Evolutionary conservation across 331 rosid species (phyloP).

Genomic region (Telfairia occidentalis): DNA sequence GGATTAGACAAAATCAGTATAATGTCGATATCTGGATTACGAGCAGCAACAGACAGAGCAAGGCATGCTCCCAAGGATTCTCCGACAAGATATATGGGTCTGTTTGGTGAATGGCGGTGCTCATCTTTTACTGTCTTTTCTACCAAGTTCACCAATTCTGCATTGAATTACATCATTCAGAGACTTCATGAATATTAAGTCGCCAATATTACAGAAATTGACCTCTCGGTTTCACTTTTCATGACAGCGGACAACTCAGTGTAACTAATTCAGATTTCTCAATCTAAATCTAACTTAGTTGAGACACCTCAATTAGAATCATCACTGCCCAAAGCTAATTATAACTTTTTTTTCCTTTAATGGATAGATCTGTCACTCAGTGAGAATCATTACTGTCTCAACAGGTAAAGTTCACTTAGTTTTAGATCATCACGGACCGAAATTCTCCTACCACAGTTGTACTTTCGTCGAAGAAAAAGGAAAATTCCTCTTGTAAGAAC

Average conservation of each 20-base stretch:
- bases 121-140: conserved; percentile 46
- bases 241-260: not conserved
- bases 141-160: conserved; percentile 72
- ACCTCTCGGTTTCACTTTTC: not conserved
- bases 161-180: conserved; percentile 9
- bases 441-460: not conserved
- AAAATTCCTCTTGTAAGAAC: not conserved
- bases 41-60: conserved; percentile 74
- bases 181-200: not conserved
- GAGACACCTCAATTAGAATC: not conserved
- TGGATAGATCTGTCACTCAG: not conserved
- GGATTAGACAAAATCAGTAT: conserved; percentile 75
- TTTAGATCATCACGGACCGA: not conserved
- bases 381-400: not conserved
- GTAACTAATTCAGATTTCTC: not conserved
- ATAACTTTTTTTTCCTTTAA: not conserved
- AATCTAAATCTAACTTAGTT: not conserved
- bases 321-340: not conserved
- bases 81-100: conserved; percentile 80
- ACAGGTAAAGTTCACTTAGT: not conserved
- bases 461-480: not conserved
- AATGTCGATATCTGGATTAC: conserved; percentile 64
- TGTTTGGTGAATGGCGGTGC: conserved; percentile 41
- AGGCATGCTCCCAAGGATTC: conserved; percentile 84
- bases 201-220: not conserved